phyloP scores from a whole-genome alignment of 768 basidiomycete species.

The Rhodotorula graminis region DNA sequence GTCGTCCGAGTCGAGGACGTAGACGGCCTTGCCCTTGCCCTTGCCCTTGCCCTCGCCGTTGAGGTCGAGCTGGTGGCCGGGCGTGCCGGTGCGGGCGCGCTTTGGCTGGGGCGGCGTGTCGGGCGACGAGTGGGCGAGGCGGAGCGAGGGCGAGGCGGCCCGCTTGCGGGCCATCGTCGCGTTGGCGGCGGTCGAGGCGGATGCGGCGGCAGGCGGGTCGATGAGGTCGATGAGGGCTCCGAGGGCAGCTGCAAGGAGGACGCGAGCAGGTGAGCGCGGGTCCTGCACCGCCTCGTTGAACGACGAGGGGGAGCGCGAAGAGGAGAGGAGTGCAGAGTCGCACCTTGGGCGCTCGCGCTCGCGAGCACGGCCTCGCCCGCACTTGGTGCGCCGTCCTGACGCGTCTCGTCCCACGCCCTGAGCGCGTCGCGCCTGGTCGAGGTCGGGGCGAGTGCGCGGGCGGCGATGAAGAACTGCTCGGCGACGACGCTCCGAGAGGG shows the following conservation, averaged over 20 bases:
- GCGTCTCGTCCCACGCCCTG: not conserved
- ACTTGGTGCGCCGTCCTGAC: not conserved
- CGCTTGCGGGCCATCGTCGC: not conserved
- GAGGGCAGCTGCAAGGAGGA: not conserved
- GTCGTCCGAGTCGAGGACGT: conserved; percentile 11
- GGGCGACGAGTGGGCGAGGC: not conserved
- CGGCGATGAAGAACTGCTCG: not conserved
- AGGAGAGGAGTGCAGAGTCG: not conserved
- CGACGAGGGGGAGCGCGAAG: too few species aligned
- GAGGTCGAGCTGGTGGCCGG: too few species aligned
- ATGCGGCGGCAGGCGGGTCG: not conserved
- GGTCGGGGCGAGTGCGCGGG: not conserved
- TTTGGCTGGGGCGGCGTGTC: not conserved
- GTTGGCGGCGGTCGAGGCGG: not conserved
- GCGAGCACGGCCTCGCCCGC: not conserved
- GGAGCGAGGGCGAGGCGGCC: not conserved
- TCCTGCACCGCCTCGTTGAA: not conserved
- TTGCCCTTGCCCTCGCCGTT: not conserved
- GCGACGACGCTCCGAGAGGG: not conserved
- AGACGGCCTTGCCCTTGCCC: not conserved
- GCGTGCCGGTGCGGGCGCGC: not conserved
- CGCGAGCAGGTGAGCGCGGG: too few species aligned
- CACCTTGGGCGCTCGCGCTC: not conserved
- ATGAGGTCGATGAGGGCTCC: not conserved
- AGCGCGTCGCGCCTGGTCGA: conserved; percentile 3